Evolutionary conservation across 2,329 filamentous ascomycete species (phyloP).

Genomic region (Cladosporium sphaerospermum): DNA sequence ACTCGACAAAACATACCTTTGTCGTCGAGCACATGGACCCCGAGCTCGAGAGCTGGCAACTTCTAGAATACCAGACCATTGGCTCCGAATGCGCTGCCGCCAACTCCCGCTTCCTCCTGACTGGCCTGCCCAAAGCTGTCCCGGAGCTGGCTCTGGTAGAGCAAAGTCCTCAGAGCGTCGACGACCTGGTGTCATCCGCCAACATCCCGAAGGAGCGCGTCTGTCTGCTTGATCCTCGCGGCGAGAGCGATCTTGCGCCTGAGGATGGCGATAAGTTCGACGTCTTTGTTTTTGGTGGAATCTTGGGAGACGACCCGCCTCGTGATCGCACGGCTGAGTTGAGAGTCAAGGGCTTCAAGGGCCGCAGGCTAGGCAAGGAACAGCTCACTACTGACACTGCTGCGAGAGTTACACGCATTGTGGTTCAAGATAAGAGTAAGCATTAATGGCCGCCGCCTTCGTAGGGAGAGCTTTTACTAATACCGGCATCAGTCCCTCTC

Average conservation of each 20-base stretch:
- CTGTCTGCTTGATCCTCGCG: constrained; percentile 84
- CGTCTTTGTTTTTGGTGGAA: constrained; percentile 91
- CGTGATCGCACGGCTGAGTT: constrained; percentile 94
- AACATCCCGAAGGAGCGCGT: constrained; percentile 51
- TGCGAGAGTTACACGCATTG: constrained; percentile 83
- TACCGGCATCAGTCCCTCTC: constrained; percentile 57
- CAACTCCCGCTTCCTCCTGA: constrained; percentile 44
- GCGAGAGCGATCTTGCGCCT: constrained; percentile 71
- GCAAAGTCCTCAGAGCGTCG: constrained; percentile 36
- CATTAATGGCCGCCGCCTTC: constrained; percentile 1
- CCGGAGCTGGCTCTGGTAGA: constrained; percentile 64
- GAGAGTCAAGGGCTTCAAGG: constrained; percentile 84
- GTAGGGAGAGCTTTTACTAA: constrained; percentile 1
- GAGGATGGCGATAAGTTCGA: constrained; percentile 79
- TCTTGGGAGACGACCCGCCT: constrained; percentile 90
- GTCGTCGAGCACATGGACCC: constrained; percentile 96
- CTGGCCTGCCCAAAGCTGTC: constrained; percentile 46
- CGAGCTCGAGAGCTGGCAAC: constrained; percentile 89
- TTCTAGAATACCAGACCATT: constrained; percentile 85
- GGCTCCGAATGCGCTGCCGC: constrained; percentile 68
- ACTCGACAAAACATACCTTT: constrained; percentile 57
- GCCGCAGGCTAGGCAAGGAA: constrained; percentile 78
- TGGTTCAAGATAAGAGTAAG: constrained; percentile 76
- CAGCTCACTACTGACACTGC: constrained; percentile 99
- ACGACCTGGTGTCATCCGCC: constrained; percentile 11